Percentiles rank a stretch among this genome's conserved stretches.
Conservation (phyloP, 2,329 filamentous ascomycete genomes). For the Coniochaeta ligniaria region DNA sequence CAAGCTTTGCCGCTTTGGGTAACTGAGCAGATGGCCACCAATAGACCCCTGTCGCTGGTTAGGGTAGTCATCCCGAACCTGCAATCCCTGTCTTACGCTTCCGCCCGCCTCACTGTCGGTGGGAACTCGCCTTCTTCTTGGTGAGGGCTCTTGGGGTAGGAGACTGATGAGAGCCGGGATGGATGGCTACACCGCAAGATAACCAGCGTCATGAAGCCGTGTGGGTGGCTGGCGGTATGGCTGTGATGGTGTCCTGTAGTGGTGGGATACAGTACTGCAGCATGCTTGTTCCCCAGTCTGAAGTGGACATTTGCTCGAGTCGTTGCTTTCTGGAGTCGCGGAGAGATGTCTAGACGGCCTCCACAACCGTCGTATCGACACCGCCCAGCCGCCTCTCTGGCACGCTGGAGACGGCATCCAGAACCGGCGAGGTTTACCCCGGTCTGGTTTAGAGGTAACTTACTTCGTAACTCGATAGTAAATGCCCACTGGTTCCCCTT, state of each 20-base stretch:
- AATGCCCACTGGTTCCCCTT: background rate
- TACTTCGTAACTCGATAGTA: background rate
- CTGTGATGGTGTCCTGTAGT: background rate
- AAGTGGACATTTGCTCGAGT: background rate
- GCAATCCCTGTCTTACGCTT: background rate
- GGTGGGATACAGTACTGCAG: too few relatives aligned
- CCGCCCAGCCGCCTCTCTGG: background rate
- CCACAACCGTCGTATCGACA: background rate
- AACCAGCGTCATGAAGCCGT: background rate
- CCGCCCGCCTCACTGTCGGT: background rate
- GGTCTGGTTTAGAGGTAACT: background rate
- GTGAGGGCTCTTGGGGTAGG: background rate
- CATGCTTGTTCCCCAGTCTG: background rate
- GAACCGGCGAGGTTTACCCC: background rate
- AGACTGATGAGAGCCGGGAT: background rate
- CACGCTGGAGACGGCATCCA: background rate
- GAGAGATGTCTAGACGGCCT: background rate
- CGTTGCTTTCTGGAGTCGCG: background rate
- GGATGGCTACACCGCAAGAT: background rate
- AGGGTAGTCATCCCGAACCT: background rate
- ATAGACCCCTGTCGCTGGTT: background rate
- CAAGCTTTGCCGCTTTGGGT: constrained; percentile 2
- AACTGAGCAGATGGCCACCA: constrained; percentile 4
- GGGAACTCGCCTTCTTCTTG: background rate
- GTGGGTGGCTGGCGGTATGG: background rate